Percentiles rank a stretch among this genome's conserved stretches.
Evolutionary conservation across 83 land plant genomes (phyloP).

Genomic region (Diphasiastrum complanatum): DNA sequence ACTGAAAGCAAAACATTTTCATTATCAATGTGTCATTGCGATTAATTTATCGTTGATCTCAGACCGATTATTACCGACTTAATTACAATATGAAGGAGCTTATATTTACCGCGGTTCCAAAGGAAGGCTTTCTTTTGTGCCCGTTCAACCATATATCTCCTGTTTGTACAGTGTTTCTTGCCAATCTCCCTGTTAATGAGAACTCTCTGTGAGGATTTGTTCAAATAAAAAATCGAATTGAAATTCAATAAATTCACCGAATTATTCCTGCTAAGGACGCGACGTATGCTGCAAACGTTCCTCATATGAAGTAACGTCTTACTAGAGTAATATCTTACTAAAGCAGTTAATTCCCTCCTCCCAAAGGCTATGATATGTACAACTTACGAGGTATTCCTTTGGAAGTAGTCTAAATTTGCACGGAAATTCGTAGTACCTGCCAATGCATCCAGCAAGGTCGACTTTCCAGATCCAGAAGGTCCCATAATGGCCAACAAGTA

Average conservation of each 20-base stretch:
- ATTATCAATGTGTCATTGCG: background rate
- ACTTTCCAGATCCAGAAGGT: conserved; percentile 4
- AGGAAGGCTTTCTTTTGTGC: conserved; percentile 16
- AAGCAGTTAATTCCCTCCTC: too few species aligned
- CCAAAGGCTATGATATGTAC: background rate
- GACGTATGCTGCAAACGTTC: too few species aligned
- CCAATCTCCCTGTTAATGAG: too few species aligned
- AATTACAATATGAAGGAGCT: background rate
- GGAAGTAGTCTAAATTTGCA: background rate
- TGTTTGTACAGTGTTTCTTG: too few species aligned
- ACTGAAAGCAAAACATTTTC: background rate
- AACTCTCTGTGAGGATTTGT: too few species aligned
- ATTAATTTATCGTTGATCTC: background rate
- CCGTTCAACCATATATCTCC: conserved; percentile 28
- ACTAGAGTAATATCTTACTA: too few species aligned
- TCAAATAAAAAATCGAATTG: too few species aligned
- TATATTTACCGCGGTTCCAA: conserved; percentile 23
- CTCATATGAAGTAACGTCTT: too few species aligned
- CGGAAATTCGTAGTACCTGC: background rate
- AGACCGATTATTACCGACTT: background rate
- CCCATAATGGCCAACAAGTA: conserved; percentile 10
- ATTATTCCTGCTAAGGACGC: too few species aligned
- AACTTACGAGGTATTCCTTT: background rate
- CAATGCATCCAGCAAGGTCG: conserved; percentile 3
- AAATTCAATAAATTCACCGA: too few species aligned